Percentiles rank a stretch among this genome's conserved stretches.
These are phyloP conservation scores for Prunus mira DNA, from an alignment of 306 rosid genomes.

Conservation along the genomic window DNA sequence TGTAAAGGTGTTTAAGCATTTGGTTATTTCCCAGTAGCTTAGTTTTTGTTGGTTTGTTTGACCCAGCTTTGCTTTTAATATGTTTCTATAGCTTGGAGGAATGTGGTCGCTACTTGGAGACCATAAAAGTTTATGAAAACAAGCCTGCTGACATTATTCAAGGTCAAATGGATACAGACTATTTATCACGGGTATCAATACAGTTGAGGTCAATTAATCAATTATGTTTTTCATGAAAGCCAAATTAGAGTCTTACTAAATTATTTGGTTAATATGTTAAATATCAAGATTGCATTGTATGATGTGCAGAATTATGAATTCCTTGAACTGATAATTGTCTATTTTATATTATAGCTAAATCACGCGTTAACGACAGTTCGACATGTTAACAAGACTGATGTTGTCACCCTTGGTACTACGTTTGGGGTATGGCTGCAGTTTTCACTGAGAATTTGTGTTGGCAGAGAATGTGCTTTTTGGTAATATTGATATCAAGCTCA, in stretches of 20 bases:
- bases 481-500: constrained; percentile 11
- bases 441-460: background rate
- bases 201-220: constrained; percentile 6
- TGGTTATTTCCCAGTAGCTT: constrained; percentile 5
- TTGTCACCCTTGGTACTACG: constrained; percentile 89
- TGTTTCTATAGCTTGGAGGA: constrained; percentile 75
- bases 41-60: background rate
- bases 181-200: constrained; percentile 73
- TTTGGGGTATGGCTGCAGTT: constrained; percentile 68
- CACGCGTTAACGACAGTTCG: constrained; percentile 78
- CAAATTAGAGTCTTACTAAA: background rate
- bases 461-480: background rate
- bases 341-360: constrained; percentile 52
- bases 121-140: constrained; percentile 89
- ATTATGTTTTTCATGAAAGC: background rate
- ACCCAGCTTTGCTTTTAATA: constrained; percentile 6
- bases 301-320: background rate
- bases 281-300: constrained; percentile 1
- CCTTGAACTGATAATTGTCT: constrained; percentile 23
- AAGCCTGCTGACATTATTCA: constrained; percentile 96
- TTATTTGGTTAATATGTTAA: constrained; percentile 19
- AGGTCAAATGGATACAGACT: constrained; percentile 97
- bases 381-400: constrained; percentile 94
- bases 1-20: constrained; percentile 1
- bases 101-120: constrained; percentile 97